phyloP scores from a whole-genome alignment of 306 rosid genomes.

The Pyrus pyrifolia region DNA sequence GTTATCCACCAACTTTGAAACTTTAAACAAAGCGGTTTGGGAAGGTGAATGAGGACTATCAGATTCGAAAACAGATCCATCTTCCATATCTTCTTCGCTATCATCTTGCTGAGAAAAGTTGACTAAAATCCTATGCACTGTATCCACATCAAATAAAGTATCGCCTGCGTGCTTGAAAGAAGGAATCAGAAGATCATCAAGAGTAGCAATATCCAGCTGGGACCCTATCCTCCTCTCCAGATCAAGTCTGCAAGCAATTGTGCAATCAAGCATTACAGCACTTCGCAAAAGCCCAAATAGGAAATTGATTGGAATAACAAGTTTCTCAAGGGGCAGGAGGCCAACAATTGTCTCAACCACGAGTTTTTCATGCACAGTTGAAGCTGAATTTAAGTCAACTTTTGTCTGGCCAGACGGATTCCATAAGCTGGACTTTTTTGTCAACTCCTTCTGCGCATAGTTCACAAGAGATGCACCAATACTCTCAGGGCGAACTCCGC shows the following conservation, averaged over 20 bases:
- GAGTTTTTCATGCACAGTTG: slow-evolving; percentile 59
- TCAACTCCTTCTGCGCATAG: slow-evolving; percentile 84
- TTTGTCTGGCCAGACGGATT: slow-evolving; percentile 71
- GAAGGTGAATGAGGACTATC: slow-evolving; percentile 88
- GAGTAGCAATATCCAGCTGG: slow-evolving; percentile 82
- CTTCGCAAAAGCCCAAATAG: slow-evolving; percentile 88
- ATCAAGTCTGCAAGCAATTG: slow-evolving; percentile 70
- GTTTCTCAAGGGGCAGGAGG: slow-evolving; percentile 88
- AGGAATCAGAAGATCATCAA: slow-evolving; percentile 90
- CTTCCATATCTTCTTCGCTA: slow-evolving; percentile 87
- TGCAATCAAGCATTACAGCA: slow-evolving; percentile 81
- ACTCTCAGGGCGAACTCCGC: slow-evolving; percentile 95
- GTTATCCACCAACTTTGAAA: slow-evolving; percentile 77
- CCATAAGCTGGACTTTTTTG: slow-evolving; percentile 78
- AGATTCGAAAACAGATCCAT: slow-evolving; percentile 76
- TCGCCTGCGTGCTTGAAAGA: slow-evolving; percentile 83
- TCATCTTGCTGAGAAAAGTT: slow-evolving; percentile 94
- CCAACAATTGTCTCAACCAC: slow-evolving; percentile 84
- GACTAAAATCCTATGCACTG: slow-evolving; percentile 86
- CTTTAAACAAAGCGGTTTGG: slow-evolving; percentile 72
- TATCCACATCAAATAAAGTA: slow-evolving; percentile 92
- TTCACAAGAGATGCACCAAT: slow-evolving; percentile 79
- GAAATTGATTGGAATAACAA: slow-evolving; percentile 74
- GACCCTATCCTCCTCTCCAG: slow-evolving; percentile 95
- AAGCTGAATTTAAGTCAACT: slow-evolving; percentile 44